Base-by-base conservation (phyloP, 1,139 yeast species). In the Magnusiomyces ingens region DNA sequence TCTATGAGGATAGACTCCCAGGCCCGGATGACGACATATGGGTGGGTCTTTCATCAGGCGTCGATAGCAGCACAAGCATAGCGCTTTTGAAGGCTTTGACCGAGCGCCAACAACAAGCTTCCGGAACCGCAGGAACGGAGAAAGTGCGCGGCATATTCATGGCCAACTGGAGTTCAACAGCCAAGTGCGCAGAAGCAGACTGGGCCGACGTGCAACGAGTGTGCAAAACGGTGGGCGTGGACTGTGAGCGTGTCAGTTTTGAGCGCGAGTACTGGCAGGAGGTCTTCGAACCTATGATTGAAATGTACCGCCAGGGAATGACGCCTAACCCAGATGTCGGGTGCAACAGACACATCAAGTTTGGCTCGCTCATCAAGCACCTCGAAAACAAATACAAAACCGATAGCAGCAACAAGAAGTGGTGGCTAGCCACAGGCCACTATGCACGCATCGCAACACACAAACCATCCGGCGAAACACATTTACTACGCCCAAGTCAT, bases 371-470 rank as follows among this genome's bases (percentile, higher is more conserved):
- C 68, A 68, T 81, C 6, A 78, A 81, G 17, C 76, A 81, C 63
- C 68, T 90, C 44, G 69, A 73, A 45, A 52, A 63, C 0, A 67
- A 67, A 1, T 61, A 61, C 12, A 62, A 66, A 42, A 55, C 58
- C 3, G 55, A 58, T 29, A 52, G 56, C 48, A 52, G 56, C 48
- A 17, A 11, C 8, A 46, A 38, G 29, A 46, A 46, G 19, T 87
- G 93, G 84, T 88, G 96, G 95, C 69, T 93, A 15, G 97, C 89
- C 0, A 90, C 97, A 0, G 99, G 99, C 2, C 99, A 93, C 67
- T 93, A 93, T 67, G 83, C 95, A 0, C 72, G 93, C 53, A 70
- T 87, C 3, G 70, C 82, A 70, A 61, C 65, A 38, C 67, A 52
- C 4, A 49, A 49, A n/a, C 49, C 55, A 8, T 47, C 71, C 0